Evolutionary conservation across 805 yeast genomes (phyloP), one percentile per base, ranked within the genome.

Genomic region (Sporopachydermia lactativora): DNA sequence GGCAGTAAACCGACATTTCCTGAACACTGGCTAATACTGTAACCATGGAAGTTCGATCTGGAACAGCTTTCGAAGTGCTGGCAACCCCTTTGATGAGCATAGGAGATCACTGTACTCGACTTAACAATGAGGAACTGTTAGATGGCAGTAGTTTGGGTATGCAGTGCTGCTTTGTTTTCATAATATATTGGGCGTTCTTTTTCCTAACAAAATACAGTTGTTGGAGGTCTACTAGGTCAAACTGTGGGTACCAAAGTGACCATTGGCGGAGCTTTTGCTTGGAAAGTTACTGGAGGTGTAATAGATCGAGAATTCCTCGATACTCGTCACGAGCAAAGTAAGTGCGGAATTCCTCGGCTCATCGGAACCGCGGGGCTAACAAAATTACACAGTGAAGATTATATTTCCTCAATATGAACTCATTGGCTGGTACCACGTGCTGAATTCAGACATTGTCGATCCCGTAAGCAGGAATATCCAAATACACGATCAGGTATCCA

Each of bases 201-300:
- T 24, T 8, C 35, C 48, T 35, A 34, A 24, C 37, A 8, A 15
- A 31, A 38, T 3, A 28, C 35, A 53, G 59, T 52, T 15, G 44
- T 53, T 13, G 64, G 64, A 3, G 60, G 53, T 2, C 49, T 59
- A 11, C 43, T 59, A 16, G 64, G 64, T 8, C 46, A 48, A 3
- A 49, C 53, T 15, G 47, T 42, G 1, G 59, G 49, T 8, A 51
- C 50, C 19, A 51, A 52, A 17, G 45, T 54, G 13, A 44, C 50
- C 11, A 47, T 60, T 14, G 53, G 55, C 42, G 54, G 54, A 24
- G 53, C 62, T 5, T 57, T 52, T 39, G 64, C 58, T 39, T 43
- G 57, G 42, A 41, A 37, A 31, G 17, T 49, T 4, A 39, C 39
- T 35, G 35, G 15, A 5, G n/a, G 16, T 34, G 8, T 2, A 42